phyloP scores from a whole-genome alignment of 2,329 filamentous ascomycete genomes.

The Neoarthrinium moseri region DNA sequence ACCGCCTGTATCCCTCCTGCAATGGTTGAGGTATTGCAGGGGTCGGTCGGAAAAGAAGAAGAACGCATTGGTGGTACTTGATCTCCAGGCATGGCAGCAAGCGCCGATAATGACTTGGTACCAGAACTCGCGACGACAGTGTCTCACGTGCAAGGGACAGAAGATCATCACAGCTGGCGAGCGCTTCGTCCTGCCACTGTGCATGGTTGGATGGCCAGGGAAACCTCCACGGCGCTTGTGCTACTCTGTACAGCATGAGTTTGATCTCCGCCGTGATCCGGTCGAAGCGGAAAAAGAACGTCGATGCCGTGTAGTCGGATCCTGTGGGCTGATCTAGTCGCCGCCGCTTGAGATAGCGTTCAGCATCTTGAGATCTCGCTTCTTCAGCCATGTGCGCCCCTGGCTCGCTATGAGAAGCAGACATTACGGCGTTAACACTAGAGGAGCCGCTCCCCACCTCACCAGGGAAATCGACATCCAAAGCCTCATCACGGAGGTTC shows the following conservation, averaged over 20 bases:
- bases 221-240: constrained; percentile 7
- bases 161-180: constrained; percentile 2
- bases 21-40: constrained; percentile 8
- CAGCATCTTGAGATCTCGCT: neutral
- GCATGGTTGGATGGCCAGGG: constrained; percentile 7
- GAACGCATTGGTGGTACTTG: constrained; percentile 9
- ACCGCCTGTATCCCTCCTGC: neutral
- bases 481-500: constrained; percentile 53
- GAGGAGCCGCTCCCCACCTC: constrained; percentile 1
- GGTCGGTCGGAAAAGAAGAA: constrained; percentile 4
- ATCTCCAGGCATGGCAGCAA: constrained; percentile 3
- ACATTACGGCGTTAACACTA: neutral
- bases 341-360: neutral
- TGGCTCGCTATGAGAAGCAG: neutral
- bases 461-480: constrained; percentile 43
- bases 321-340: neutral
- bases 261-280: constrained; percentile 10
- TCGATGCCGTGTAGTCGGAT: neutral
- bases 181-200: constrained; percentile 6
- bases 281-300: constrained; percentile 9
- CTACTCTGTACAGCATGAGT: constrained; percentile 10
- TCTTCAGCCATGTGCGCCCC: neutral
- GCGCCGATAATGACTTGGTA: neutral
- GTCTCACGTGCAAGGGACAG: constrained; percentile 3
- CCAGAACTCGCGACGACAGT: neutral